These are phyloP conservation scores for Candida nemodendra DNA, from an alignment of 805 yeast genomes.

Conservation along the genomic window DNA sequence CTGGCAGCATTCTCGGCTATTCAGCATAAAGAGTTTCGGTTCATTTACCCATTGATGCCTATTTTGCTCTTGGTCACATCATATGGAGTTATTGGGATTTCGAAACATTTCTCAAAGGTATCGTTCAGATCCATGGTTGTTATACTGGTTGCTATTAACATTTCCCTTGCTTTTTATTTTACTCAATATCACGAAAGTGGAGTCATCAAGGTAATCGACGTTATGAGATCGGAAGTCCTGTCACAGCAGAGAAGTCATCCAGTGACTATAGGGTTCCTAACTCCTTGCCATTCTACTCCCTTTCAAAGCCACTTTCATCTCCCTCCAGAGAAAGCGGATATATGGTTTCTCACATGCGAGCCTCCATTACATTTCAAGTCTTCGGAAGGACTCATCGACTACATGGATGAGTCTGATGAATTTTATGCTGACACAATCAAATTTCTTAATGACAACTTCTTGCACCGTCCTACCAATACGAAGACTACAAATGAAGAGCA, in stretches of 20 bases:
- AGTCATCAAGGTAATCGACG: slow-evolving; percentile 63
- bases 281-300: slow-evolving; percentile 98
- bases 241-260: slow-evolving; percentile 31
- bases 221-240: slow-evolving; percentile 38
- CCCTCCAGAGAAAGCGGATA: slow-evolving; percentile 35
- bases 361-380: slow-evolving; percentile 65
- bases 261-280: slow-evolving; percentile 70
- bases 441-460: slow-evolving; percentile 59
- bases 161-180: slow-evolving; percentile 34
- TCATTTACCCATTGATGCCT: slow-evolving; percentile 84
- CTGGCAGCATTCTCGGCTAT: slow-evolving; percentile 59
- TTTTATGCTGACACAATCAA: slow-evolving; percentile 65
- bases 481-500: slow-evolving; percentile 3
- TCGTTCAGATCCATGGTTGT: slow-evolving; percentile 8
- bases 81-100: slow-evolving; percentile 29
- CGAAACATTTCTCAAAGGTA: slow-evolving; percentile 4
- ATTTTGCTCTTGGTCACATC: slow-evolving; percentile 55
- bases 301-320: slow-evolving; percentile 84
- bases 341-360: slow-evolving; percentile 87
- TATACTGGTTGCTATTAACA: slow-evolving; percentile 13
- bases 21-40: slow-evolving; percentile 87
- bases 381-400: slow-evolving; percentile 38
- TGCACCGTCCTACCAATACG: slow-evolving; percentile 26
- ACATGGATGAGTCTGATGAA: slow-evolving; percentile 84
- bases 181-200: slow-evolving; percentile 83